Evolutionary conservation across 768 basidiomycete genomes (phyloP), one percentile per base, ranked within the genome.

Genomic region (Omphalotus guepiniiformis): DNA sequence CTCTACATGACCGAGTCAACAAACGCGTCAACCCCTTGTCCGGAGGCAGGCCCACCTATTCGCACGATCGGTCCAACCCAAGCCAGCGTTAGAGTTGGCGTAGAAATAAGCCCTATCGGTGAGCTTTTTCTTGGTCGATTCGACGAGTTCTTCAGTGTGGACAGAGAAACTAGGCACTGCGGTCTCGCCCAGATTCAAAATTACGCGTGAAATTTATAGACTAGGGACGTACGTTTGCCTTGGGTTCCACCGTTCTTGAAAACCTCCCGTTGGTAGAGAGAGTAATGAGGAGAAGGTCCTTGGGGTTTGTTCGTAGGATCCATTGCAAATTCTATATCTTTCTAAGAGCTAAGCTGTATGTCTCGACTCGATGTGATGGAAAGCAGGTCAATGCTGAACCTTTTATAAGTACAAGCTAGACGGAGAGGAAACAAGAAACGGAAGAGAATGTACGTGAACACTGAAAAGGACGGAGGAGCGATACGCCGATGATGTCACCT

Each of bases 81-180:
- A 51, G 1, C 78, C 78, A 0, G 77, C 77, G 50, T 78, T 79
- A 9, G 73, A 74, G 55, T 71, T 72, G 1, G 76, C 76, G 52
- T 78, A 78, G 45, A 74, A 72, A 58, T 74, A 77, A 3, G 67
- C 72, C 26, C 76, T 64, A 50, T 74, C 69, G 45, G 63, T 73
- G 25, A 73, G 57, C 42, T 68, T 71, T 53, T 66, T 59, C 62
- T 70, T 70, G 4, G 70, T 69, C 2, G 63, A 60, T 39, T 65
- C 61, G 42, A 63, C 66, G 3, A 75, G 63, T 49, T 71, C 65
- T 6, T 72, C 72, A 0, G 72, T 19, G 21, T 50, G 46, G 15
- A 47, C 46, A 21, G 46, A 47, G 27, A 47, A 47, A 39, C 39
- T 36, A 1, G 46, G 46, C 8, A 47, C 46, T 47, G 18, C 9